phyloP scores from a whole-genome alignment of 2,329 filamentous ascomycete species.

The Trichoderma oligosporum region DNA sequence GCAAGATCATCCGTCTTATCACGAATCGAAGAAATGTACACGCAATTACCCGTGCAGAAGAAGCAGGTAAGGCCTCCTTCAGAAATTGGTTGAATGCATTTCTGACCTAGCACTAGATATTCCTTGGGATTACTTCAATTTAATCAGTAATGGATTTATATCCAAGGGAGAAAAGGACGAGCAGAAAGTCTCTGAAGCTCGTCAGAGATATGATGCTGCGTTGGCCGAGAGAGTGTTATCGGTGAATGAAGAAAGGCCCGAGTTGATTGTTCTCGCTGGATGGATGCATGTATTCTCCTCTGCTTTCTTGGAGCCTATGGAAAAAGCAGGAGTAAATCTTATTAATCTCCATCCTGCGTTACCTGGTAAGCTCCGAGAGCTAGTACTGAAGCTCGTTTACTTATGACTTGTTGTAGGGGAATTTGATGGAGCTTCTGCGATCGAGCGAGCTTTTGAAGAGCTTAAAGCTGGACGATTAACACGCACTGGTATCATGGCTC shows the following conservation, averaged over 20 bases:
- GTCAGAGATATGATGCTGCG: constrained; percentile 69
- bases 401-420: too few species aligned
- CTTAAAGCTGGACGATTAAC: constrained; percentile 62
- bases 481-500: constrained; percentile 82
- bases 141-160: constrained; percentile 66
- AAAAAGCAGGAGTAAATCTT: constrained; percentile 58
- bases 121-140: constrained; percentile 76
- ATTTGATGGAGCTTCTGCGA: constrained; percentile 74
- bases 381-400: too few species aligned
- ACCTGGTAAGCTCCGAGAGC: constrained; percentile 3
- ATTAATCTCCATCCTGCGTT: constrained; percentile 83
- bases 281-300: constrained; percentile 82
- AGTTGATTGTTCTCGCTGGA: constrained; percentile 76
- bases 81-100: background rate
- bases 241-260: constrained; percentile 53
- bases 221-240: constrained; percentile 63
- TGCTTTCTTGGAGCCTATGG: constrained; percentile 66
- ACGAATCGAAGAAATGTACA: constrained; percentile 48
- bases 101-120: constrained; percentile 43
- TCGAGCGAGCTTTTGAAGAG: constrained; percentile 72
- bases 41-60: constrained; percentile 40
- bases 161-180: constrained; percentile 57
- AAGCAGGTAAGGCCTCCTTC: constrained; percentile 36
- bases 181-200: constrained; percentile 50
- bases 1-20: constrained; percentile 44